Evolutionary conservation across 768 basidiomycete genomes (phyloP).

Genomic region (Pulveroboletus sp.): DNA sequence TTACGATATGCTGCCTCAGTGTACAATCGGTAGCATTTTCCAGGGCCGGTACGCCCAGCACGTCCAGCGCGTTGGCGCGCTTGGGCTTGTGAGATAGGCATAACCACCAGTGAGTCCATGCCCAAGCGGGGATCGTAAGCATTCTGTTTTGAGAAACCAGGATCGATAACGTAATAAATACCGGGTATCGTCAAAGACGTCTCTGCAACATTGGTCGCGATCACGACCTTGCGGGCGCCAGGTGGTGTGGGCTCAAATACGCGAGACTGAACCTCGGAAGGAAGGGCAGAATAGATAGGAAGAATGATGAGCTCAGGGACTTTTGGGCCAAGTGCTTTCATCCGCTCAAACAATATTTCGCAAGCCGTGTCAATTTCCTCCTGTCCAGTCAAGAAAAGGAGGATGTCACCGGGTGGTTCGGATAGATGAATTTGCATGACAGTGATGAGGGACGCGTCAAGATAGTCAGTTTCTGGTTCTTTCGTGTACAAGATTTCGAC

Average conservation of each 20-base stretch:
- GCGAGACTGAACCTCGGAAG: slow-evolving; percentile 95
- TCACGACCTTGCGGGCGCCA: slow-evolving; percentile 97
- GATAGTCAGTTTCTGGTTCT: slow-evolving; percentile 95
- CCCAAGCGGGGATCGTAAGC: slow-evolving; percentile 95
- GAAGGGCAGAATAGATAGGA: slow-evolving; percentile 96
- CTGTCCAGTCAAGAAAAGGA: slow-evolving; percentile 97
- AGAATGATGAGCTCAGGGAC: slow-evolving; percentile 96
- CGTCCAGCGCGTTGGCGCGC: slow-evolving; percentile 94
- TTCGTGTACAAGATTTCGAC: slow-evolving; percentile 99
- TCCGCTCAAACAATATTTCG: slow-evolving; percentile 95
- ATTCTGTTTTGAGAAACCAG: slow-evolving; percentile 98
- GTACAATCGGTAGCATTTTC: slow-evolving; percentile 96
- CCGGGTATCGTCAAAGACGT: slow-evolving; percentile 97
- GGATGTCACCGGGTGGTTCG: slow-evolving; percentile 93
- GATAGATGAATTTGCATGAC: slow-evolving; percentile 99
- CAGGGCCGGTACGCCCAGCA: slow-evolving; percentile 96
- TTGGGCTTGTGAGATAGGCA: slow-evolving; percentile 98
- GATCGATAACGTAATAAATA: slow-evolving; percentile 98
- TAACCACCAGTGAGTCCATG: slow-evolving; percentile 98
- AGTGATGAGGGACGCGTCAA: slow-evolving; percentile 96
- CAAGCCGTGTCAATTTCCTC: slow-evolving; percentile 98
- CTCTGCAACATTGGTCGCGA: slow-evolving; percentile 99
- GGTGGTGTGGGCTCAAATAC: slow-evolving; percentile 98
- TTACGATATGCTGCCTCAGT: slow-evolving; percentile 98
- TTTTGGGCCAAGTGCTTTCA: slow-evolving; percentile 98